A percentile compares a stretch with the other conserved stretches of the same genome.
These are phyloP conservation scores for Mycena belliarum DNA, from an alignment of 768 basidiomycete species.

Conservation along the genomic window DNA sequence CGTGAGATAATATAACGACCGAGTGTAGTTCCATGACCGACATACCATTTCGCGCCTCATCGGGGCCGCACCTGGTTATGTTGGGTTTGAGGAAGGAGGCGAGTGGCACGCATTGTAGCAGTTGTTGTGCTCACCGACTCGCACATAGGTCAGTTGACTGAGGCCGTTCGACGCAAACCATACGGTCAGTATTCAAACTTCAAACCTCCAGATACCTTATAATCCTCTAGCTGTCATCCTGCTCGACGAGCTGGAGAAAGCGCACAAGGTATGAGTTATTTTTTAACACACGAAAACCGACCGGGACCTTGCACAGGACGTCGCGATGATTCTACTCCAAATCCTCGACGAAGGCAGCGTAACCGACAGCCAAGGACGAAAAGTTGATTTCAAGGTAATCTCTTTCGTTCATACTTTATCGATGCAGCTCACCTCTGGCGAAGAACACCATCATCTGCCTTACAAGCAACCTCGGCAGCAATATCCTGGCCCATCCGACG, in stretches of 20 bases:
- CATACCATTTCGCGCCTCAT: slow-evolving; percentile 90
- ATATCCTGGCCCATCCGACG: slow-evolving; percentile 69
- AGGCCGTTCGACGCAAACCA: slow-evolving; percentile 88
- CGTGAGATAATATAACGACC: too few species aligned
- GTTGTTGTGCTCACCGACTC: background rate
- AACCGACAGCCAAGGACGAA: slow-evolving; percentile 90
- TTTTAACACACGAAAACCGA: too few species aligned
- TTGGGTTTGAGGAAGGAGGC: slow-evolving; percentile 87
- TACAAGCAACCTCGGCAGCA: slow-evolving; percentile 84
- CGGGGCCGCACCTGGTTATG: slow-evolving; percentile 91
- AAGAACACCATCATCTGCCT: slow-evolving; percentile 89
- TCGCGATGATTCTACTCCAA: slow-evolving; percentile 87
- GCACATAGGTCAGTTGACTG: slow-evolving; percentile 70
- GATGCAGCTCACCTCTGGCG: slow-evolving; percentile 23
- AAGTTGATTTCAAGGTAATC: slow-evolving; percentile 83
- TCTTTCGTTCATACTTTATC: background rate
- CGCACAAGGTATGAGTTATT: slow-evolving; percentile 76
- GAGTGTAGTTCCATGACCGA: slow-evolving; percentile 80
- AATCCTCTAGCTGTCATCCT: slow-evolving; percentile 60
- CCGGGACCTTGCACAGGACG: slow-evolving; percentile 63
- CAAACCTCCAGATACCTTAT: background rate
- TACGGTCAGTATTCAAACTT: slow-evolving; percentile 53
- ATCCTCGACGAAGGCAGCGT: slow-evolving; percentile 88
- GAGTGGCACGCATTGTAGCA: background rate
- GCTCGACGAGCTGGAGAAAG: slow-evolving; percentile 91